Evolutionary conservation across 164 flowering plant genomes (phyloP), one percentile per base, ranked within the genome.

Genomic region (Kalanchoe fedtschenkoi): DNA sequence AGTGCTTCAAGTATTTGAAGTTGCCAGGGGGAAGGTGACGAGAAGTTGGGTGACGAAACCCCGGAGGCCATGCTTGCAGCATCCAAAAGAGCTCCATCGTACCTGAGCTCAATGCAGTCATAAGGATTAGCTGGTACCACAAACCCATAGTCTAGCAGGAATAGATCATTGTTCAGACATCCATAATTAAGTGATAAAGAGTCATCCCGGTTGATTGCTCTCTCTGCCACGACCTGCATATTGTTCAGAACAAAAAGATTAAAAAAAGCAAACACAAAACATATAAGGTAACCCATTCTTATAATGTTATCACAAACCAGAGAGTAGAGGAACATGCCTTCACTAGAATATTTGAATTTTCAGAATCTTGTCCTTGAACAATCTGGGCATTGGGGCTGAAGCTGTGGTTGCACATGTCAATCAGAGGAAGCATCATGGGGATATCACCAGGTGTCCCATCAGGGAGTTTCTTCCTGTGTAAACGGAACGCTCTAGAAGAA

Each of bases 331-430:
- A 62, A 65, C 78, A 22, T 65, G 66, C 98, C 97, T 85, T 86
- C 14, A 90, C 80, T 66, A 81, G 80, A 69, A 76, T 72, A 7
- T 80, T 72, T 11, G 69, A 21, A 37, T 72, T 70, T 24, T 30
- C 71, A 6, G 66, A 65, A 64, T 72, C 83, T 64, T 78, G 76
- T 70, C 76, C 86, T 74, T 93, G 99, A 55, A 93, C 73, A 65
- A 93, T 93, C 63, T 74, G 77, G 44, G 95, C 83, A 81, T 90
- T 93, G 61, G 97, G 88, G 55, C 65, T 60, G 76, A 93, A 93
- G 68, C 95, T 88, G 73, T 93, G 99, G 78, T 93, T 93, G 80
- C 99, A 93, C 91, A 83, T 83, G 67, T 85, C 91, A 51, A 85
- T 78, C 3, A 85, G 76, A 65, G 91, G 88, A 70, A 85, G 86